phyloP scores from a whole-genome alignment of 108 stramenopile genomes.

The Nannochloropsis gaditana region DNA sequence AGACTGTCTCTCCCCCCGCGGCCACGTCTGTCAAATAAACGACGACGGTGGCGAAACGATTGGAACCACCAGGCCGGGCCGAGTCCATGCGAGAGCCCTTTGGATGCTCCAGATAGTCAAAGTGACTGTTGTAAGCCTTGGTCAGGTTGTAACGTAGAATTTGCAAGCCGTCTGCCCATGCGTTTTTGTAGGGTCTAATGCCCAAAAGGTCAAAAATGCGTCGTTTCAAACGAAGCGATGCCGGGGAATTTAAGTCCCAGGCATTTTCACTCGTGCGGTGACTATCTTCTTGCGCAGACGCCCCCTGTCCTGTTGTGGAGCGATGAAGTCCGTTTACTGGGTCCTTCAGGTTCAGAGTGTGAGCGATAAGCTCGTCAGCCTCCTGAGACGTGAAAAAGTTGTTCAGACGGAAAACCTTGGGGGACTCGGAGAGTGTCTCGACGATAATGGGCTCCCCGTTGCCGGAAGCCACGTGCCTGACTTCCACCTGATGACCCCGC shows the following conservation, averaged over 20 bases:
- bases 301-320: background rate
- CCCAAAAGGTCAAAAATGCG: slow-evolving; percentile 42
- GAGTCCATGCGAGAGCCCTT: slow-evolving; percentile 53
- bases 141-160: slow-evolving; percentile 84
- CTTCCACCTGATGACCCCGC: slow-evolving; percentile 19
- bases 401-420: slow-evolving; percentile 42
- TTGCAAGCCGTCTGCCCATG: slow-evolving; percentile 82
- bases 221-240: slow-evolving; percentile 30
- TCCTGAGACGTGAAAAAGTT: slow-evolving; percentile 52
- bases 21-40: slow-evolving; percentile 85
- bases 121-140: slow-evolving; percentile 79
- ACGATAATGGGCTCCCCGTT: slow-evolving; percentile 42
- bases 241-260: slow-evolving; percentile 23
- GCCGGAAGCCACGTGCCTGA: background rate
- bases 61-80: slow-evolving; percentile 59
- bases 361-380: slow-evolving; percentile 46
- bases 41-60: slow-evolving; percentile 89
- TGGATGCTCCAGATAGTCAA: slow-evolving; percentile 68
- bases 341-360: slow-evolving; percentile 39
- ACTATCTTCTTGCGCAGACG: background rate
- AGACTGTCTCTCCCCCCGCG: slow-evolving; percentile 90
- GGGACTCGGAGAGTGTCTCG: slow-evolving; percentile 47
- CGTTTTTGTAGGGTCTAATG: slow-evolving; percentile 69
- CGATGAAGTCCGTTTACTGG: background rate
- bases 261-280: slow-evolving; percentile 44